Base-by-base conservation (phyloP, 805 yeast species). In the Starmerella ratchasimensis region DNA sequence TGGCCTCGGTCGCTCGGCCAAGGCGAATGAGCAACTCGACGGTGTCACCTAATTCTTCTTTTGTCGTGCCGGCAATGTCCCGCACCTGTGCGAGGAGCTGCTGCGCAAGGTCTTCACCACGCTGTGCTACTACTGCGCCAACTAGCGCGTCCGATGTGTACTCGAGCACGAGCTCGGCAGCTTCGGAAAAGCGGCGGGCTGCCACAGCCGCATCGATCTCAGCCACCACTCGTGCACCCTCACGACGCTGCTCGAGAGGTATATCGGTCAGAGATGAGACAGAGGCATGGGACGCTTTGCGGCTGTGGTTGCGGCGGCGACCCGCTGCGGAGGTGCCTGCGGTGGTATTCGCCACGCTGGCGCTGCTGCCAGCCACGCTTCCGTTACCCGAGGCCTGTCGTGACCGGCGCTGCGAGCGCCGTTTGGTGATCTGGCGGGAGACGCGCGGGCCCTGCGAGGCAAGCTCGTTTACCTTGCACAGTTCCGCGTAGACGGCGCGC, bases 161-260 rank as follows among this genome's bases (percentile, higher is more conserved):
- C 29, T 25, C 25, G 11, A 33, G 22, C 20, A 31, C 30, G 25
- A 53, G 42, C 3, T 55, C 61, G 3, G 66, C 66, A 0, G 73
- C 66, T 14, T 56, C 60, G 31, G 60, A 50, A 56, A 67, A 76
- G 38, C 68, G 65, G 37, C 71, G 68, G 48, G 78, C 76, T 9
- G 81, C 76, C 19, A 79, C 63, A 38, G 65, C 65, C 11, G 76
- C 71, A 52, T 80, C 90, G 29, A 78, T 64, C 38, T 77, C 82
- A 50, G 79, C 83, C 14, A 80, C 61, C 23, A 63, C 57, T 36
- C 74, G 78, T 48, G 77, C 84, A 11, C 74, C 60, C 22, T 59
- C 58, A 38, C 70, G 68, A 38, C 77, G 59, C 15, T 60, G 68
- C 38, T 65, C 62, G 44, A 71, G 38, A 22, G 34, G 41, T 48